Evolutionary conservation across 2,329 filamentous ascomycete genomes (phyloP).

Genomic region (Clonostachys chloroleuca): DNA sequence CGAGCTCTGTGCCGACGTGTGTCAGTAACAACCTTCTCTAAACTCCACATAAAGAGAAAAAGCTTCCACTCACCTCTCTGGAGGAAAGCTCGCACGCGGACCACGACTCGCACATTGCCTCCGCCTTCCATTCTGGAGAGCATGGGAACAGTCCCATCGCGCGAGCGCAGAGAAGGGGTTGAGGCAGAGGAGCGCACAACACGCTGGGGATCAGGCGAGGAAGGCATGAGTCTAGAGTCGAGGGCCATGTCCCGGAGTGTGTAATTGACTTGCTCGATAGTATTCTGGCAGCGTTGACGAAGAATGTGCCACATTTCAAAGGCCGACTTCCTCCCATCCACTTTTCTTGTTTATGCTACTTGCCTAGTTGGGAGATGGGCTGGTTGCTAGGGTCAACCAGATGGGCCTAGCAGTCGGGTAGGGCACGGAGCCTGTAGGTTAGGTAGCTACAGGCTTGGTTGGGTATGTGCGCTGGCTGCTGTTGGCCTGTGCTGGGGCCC

Average conservation of each 20-base stretch:
- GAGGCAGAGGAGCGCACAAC: conserved; percentile 64
- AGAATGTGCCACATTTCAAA: conserved; percentile 30
- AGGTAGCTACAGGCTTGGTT: too few relatives aligned
- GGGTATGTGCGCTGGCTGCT: too few relatives aligned
- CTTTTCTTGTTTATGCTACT: not conserved
- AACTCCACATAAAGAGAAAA: conserved; percentile 5
- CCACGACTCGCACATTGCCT: conserved; percentile 79
- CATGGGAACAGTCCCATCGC: conserved; percentile 60
- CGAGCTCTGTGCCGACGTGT: conserved; percentile 56
- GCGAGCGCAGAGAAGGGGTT: conserved; percentile 71
- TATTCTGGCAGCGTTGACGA: conserved; percentile 32
- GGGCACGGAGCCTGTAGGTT: too few relatives aligned
- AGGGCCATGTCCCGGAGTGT: conserved; percentile 34
- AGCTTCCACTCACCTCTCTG: conserved; percentile 57
- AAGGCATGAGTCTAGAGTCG: conserved; percentile 39
- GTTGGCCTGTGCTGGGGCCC: too few relatives aligned
- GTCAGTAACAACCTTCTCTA: conserved; percentile 1
- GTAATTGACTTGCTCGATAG: conserved; percentile 30
- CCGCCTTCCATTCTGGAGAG: conserved; percentile 55
- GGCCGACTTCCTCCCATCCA: not conserved
- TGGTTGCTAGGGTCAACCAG: not conserved
- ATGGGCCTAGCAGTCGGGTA: not conserved
- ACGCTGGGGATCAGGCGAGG: conserved; percentile 15
- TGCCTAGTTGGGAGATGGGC: not conserved
- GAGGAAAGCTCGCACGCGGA: conserved; percentile 75